Evolutionary conservation across 2,329 filamentous ascomycete genomes (phyloP).

Genomic region (Ophiognomonia clavigignenti-juglandacearum): DNA sequence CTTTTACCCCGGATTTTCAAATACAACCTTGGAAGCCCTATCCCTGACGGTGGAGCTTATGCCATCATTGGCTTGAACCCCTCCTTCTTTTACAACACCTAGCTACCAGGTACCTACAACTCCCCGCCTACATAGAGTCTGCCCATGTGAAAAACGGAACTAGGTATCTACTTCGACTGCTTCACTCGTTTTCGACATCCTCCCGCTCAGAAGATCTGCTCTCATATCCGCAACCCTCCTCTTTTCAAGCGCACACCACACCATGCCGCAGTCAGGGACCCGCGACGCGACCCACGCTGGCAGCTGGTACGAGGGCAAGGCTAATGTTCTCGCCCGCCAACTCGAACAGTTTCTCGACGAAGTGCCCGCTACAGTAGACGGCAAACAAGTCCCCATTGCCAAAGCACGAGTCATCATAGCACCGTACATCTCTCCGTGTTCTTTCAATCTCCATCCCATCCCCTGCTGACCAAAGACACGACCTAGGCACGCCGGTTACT

Average conservation of each 20-base stretch:
- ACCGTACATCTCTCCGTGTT: slow-evolving; percentile 60
- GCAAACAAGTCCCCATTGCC: slow-evolving; percentile 57
- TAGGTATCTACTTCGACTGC: too few species aligned
- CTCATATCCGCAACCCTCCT: too few species aligned
- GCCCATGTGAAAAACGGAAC: too few species aligned
- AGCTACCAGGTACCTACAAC: too few species aligned
- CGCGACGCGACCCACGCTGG: slow-evolving; percentile 70
- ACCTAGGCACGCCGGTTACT: slow-evolving; percentile 85
- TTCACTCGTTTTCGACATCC: not conserved
- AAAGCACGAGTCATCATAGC: slow-evolving; percentile 84
- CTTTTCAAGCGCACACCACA: not conserved
- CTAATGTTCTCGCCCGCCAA: slow-evolving; percentile 55
- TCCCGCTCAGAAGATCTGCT: not conserved
- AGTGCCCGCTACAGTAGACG: slow-evolving; percentile 63
- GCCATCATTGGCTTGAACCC: slow-evolving; percentile 1
- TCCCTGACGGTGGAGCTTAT: not conserved
- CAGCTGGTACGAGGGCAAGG: slow-evolving; percentile 74
- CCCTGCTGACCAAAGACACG: not conserved
- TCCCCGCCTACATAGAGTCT: too few species aligned
- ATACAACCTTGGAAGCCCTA: not conserved
- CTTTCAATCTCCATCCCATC: not conserved
- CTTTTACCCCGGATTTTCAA: not conserved
- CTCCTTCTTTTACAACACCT: not conserved
- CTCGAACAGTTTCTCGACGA: slow-evolving; percentile 70
- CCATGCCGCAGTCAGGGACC: slow-evolving; percentile 27